A percentile compares a stretch with the other conserved stretches of the same genome.
Evolutionary conservation across 2,329 filamentous ascomycete genomes (phyloP).

Genomic region (Fusarium secorum): DNA sequence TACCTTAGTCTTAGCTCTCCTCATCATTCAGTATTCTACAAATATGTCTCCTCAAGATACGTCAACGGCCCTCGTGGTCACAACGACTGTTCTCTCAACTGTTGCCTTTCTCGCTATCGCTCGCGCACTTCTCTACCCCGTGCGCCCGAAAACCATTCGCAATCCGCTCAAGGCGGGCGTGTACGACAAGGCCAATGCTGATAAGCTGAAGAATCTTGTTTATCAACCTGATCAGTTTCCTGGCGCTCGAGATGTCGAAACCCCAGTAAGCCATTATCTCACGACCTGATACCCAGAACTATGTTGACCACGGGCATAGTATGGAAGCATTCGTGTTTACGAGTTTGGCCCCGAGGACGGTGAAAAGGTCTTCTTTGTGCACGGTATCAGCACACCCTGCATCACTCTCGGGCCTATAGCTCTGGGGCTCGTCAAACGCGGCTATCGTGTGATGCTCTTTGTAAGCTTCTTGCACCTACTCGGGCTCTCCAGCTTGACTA

Average conservation of each 20-base stretch:
- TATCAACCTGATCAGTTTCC: constrained; percentile 76
- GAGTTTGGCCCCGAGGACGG: constrained; percentile 82
- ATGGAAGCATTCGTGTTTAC: constrained; percentile 79
- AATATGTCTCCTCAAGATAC: constrained; percentile 24
- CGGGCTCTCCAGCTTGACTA: constrained; percentile 15
- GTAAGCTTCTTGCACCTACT: constrained; percentile 46
- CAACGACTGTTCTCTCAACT: constrained; percentile 53
- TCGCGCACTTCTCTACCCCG: constrained; percentile 51
- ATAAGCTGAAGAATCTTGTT: constrained; percentile 49
- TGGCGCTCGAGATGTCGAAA: constrained; percentile 75
- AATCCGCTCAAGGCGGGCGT: constrained; percentile 56
- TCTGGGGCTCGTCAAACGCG: constrained; percentile 69
- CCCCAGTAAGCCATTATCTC: constrained; percentile 58
- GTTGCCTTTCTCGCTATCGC: constrained; percentile 49
- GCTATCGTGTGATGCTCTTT: constrained; percentile 84
- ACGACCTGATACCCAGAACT: background rate
- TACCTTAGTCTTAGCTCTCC: background rate
- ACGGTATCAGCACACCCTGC: constrained; percentile 85
- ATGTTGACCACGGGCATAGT: constrained; percentile 50
- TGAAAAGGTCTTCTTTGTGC: constrained; percentile 77
- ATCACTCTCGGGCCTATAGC: constrained; percentile 75
- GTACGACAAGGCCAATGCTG: constrained; percentile 45
- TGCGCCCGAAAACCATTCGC: constrained; percentile 49
- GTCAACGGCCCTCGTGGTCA: constrained; percentile 46
- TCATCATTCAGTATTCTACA: background rate